Evolutionary conservation across 768 basidiomycete species (phyloP).

Genomic region (Chalciporus sphaerocephalus): DNA sequence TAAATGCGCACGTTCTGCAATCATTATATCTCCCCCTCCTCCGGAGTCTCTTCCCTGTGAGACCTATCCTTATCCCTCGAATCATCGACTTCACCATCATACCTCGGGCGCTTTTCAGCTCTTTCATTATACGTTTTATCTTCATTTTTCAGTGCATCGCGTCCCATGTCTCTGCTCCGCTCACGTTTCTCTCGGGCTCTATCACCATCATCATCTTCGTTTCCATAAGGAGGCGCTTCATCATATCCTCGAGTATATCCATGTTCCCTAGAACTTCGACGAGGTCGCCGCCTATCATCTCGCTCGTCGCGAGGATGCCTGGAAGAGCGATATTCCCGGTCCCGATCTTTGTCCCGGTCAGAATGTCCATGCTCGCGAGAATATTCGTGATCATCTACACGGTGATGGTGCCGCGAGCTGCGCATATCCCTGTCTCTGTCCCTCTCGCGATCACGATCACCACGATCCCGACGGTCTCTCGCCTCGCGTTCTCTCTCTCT

Average conservation of each 20-base stretch:
- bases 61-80: slow-evolving; percentile 38
- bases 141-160: slow-evolving; percentile 36
- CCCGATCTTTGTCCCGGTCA: slow-evolving; percentile 35
- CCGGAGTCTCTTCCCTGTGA: slow-evolving; percentile 69
- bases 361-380: slow-evolving; percentile 33
- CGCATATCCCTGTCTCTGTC: slow-evolving; percentile 42
- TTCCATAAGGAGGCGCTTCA: slow-evolving; percentile 37
- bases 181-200: slow-evolving; percentile 39
- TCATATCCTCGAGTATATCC: slow-evolving; percentile 45
- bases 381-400: slow-evolving; percentile 33
- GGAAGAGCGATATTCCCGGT: slow-evolving; percentile 40
- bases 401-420: slow-evolving; percentile 32
- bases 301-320: slow-evolving; percentile 54
- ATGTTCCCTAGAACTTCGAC: slow-evolving; percentile 38
- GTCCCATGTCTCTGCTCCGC: slow-evolving; percentile 40
- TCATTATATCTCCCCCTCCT: slow-evolving; percentile 79
- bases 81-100: slow-evolving; percentile 45
- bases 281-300: slow-evolving; percentile 47
- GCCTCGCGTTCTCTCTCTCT: slow-evolving; percentile 26
- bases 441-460: slow-evolving; percentile 40
- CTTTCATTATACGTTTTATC: slow-evolving; percentile 52
- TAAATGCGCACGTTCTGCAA: slow-evolving; percentile 9
- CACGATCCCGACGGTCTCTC: slow-evolving; percentile 36
- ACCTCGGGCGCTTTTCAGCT: slow-evolving; percentile 62
- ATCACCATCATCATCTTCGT: slow-evolving; percentile 39